Conservation (phyloP, 2,329 filamentous ascomycete genomes). For the Exophiala oligosperma region DNA sequence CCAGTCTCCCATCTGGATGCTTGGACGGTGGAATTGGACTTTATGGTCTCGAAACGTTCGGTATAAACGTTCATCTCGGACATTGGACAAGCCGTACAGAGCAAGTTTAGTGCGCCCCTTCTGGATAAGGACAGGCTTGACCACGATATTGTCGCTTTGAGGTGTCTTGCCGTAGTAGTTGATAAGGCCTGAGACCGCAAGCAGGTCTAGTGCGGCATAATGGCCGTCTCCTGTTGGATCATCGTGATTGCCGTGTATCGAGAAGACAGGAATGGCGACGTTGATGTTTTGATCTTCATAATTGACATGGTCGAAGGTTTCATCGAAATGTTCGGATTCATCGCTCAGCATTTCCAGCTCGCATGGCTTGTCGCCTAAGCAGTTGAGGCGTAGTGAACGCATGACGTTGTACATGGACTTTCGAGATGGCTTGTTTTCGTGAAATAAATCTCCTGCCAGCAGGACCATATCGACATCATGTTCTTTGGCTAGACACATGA, state of each 20-base stretch:
- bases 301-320: conserved; percentile 90
- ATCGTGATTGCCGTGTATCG: conserved; percentile 97
- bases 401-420: conserved; percentile 98
- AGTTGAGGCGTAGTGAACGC: conserved; percentile 89
- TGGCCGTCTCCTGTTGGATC: conserved; percentile 96
- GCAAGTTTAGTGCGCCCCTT: conserved; percentile 93
- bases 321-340: conserved; percentile 84
- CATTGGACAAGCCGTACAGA: conserved; percentile 91
- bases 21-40: conserved; percentile 89
- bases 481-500: conserved; percentile 83
- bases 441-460: conserved; percentile 91
- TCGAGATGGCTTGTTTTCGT: conserved; percentile 95
- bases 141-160: conserved; percentile 87
- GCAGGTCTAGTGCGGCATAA: conserved; percentile 82
- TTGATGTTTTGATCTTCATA: conserved; percentile 98
- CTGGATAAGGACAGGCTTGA: conserved; percentile 88
- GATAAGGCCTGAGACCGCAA: conserved; percentile 86
- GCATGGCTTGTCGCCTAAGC: conserved; percentile 91
- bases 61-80: conserved; percentile 91
- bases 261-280: conserved; percentile 94
- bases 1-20: conserved; percentile 80
- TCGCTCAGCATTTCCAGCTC: conserved; percentile 94
- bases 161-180: conserved; percentile 95
- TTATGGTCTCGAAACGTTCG: conserved; percentile 90
- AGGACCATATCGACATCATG: conserved; percentile 98